Percentiles rank a stretch among this genome's conserved stretches.
These are phyloP conservation scores for Teratosphaeria nubilosa DNA, from an alignment of 2,329 filamentous ascomycete species.

Conservation along the genomic window DNA sequence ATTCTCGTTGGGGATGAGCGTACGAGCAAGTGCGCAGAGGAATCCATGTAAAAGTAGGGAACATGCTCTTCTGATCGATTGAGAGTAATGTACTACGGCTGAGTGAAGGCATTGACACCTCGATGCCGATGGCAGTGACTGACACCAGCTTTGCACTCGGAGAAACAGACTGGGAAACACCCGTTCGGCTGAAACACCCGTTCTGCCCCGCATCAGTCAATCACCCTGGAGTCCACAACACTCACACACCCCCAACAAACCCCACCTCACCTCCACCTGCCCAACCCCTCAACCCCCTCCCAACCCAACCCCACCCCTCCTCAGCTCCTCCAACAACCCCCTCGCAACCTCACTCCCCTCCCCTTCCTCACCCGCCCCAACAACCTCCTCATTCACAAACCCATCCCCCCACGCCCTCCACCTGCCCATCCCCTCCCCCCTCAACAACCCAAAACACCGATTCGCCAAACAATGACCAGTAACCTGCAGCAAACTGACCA, in stretches of 20 bases:
- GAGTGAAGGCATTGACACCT: too few relatives aligned
- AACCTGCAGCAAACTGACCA: not conserved
- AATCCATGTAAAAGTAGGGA: too few relatives aligned
- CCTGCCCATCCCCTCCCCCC: not conserved
- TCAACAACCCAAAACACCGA: not conserved
- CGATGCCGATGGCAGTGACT: not conserved
- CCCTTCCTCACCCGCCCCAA: not conserved
- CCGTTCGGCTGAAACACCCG: not conserved
- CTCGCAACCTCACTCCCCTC: not conserved
- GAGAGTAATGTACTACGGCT: not conserved
- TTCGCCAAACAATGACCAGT: not conserved
- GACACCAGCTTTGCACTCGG: not conserved
- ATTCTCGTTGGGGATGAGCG: not conserved
- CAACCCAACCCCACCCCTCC: not conserved
- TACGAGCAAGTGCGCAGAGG: not conserved
- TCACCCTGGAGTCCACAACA: not conserved
- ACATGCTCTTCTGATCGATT: too few relatives aligned
- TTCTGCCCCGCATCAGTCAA: not conserved
- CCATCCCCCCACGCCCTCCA: slow-evolving; percentile 1
- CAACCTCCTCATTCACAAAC: slow-evolving; percentile 2
- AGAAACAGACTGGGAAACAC: too few relatives aligned
- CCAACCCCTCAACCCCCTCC: not conserved
- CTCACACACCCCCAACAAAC: not conserved
- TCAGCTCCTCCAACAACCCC: not conserved
- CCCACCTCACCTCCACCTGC: not conserved